Percentiles rank a stretch among this genome's conserved stretches.
Conservation (phyloP, 78 protist species). For the Dictyostelium discoideum region DNA sequence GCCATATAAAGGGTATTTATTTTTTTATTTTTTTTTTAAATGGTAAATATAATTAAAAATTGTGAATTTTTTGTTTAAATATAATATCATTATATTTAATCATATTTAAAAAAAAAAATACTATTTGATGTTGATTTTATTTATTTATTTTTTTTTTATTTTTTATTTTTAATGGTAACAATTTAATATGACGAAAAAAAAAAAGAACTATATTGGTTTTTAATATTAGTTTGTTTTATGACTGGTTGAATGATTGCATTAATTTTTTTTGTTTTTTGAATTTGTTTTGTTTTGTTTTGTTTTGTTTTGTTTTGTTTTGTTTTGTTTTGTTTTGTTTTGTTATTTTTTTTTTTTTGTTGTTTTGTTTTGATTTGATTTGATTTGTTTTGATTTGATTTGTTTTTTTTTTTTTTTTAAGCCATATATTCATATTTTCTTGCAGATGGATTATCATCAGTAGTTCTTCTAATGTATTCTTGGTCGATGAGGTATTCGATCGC, state of each 20-base stretch:
- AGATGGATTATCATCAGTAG: slow-evolving; percentile 56
- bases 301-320: too few species aligned
- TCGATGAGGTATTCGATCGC: slow-evolving; percentile 84
- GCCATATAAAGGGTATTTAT: too few species aligned
- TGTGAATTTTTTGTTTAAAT: too few species aligned
- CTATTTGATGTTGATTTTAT: too few species aligned
- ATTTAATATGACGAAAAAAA: neutral
- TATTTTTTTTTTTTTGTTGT: neutral
- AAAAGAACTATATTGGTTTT: neutral
- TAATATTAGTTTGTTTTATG: neutral
- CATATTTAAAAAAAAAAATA: too few species aligned
- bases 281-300: neutral
- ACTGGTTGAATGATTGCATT: neutral
- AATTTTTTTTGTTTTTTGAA: neutral
- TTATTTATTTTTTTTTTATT: neutral
- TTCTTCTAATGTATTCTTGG: slow-evolving; percentile 76
- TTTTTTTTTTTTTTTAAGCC: slow-evolving; percentile 41
- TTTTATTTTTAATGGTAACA: neutral
- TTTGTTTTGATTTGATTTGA: too few species aligned
- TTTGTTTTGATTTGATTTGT: neutral
- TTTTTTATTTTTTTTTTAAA: too few species aligned
- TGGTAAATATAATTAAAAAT: too few species aligned
- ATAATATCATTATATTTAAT: too few species aligned
- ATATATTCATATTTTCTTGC: slow-evolving; percentile 79
- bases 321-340: too few species aligned